These are phyloP conservation scores for Neurospora sp. DNA, from an alignment of 495 filamentous ascomycete species.

Conservation along the genomic window DNA sequence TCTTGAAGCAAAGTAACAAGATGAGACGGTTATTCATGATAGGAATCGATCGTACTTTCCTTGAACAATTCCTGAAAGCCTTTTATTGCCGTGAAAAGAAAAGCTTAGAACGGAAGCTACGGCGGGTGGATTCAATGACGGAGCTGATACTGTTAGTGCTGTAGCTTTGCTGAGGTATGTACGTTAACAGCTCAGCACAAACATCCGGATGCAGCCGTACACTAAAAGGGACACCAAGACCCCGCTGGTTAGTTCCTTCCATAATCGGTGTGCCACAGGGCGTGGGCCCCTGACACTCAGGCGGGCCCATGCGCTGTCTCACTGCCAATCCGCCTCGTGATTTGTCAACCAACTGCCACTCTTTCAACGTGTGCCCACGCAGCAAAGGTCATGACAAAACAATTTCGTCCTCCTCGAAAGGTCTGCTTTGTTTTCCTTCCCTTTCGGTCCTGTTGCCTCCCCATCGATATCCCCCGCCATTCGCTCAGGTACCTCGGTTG, in stretches of 20 bases:
- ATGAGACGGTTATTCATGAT: background rate
- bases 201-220: slow-evolving; percentile 9
- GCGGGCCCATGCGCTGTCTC: background rate
- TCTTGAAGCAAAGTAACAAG: background rate
- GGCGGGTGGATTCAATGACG: background rate
- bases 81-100: background rate
- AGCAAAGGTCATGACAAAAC: slow-evolving; percentile 21
- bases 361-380: slow-evolving; percentile 4
- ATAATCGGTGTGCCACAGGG: background rate
- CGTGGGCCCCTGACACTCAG: slow-evolving; percentile 18
- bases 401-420: slow-evolving; percentile 11
- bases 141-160: background rate
- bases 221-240: slow-evolving; percentile 9
- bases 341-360: slow-evolving; percentile 18
- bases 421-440: background rate
- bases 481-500: background rate
- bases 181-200: slow-evolving; percentile 8
- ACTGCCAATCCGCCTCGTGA: slow-evolving; percentile 15
- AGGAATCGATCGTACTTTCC: background rate
- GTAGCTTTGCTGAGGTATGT: background rate
- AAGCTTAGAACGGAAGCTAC: background rate
- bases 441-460: slow-evolving; percentile 1
- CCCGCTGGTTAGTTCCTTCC: slow-evolving; percentile 1
- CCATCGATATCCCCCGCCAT: background rate
- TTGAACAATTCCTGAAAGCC: background rate